Conservation (phyloP, 345 rosid species). For the Euphorbia tirucalli region DNA sequence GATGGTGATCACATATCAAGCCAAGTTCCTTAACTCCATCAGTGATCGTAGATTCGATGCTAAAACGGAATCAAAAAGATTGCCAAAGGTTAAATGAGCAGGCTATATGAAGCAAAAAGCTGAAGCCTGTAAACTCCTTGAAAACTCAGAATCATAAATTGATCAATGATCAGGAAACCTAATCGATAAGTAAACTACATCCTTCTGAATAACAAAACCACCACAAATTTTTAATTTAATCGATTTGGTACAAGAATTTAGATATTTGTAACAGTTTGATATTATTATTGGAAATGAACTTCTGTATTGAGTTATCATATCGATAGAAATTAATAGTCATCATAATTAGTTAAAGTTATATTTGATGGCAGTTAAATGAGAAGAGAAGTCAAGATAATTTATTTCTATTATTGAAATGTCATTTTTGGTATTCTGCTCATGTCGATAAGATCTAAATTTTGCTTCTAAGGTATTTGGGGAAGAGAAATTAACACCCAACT, state of each 20-base stretch:
- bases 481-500: not conserved
- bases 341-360: not conserved
- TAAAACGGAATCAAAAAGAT: not conserved
- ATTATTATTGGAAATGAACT: not conserved
- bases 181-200: not conserved
- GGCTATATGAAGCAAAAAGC: not conserved
- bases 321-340: not conserved
- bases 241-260: not conserved
- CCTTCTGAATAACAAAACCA: not conserved
- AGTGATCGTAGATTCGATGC: not conserved
- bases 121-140: not conserved
- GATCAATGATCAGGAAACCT: not conserved
- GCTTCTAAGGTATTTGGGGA: not conserved
- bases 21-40: not conserved
- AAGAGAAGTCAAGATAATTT: not conserved
- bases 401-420: not conserved
- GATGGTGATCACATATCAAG: not conserved
- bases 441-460: not conserved
- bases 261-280: not conserved
- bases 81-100: not conserved
- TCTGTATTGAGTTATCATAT: too few species aligned
- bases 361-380: not conserved
- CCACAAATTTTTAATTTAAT: not conserved
- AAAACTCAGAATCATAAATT: constrained; percentile 7
- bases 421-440: not conserved